Percentiles rank a stretch among this genome's conserved stretches.
phyloP scores from a whole-genome alignment of 768 basidiomycete genomes.

The Russula griseocarnosa region DNA sequence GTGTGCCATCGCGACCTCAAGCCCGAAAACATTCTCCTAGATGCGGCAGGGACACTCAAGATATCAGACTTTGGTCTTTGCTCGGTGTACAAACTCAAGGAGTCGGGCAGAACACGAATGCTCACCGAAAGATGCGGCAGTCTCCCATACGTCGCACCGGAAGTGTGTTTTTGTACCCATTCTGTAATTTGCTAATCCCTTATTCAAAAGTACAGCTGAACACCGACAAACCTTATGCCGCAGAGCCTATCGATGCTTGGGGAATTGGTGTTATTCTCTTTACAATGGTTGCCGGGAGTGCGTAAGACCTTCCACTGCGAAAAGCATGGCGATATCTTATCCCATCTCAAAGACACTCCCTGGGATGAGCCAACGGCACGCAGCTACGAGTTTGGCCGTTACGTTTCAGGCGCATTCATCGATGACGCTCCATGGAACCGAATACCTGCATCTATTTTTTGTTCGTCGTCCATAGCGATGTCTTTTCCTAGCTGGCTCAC shows the following conservation, averaged over 20 bases:
- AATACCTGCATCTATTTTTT: constrained; percentile 50
- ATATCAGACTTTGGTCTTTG: constrained; percentile 95
- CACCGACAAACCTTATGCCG: constrained; percentile 63
- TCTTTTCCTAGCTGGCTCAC: not conserved
- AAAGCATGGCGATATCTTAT: not conserved
- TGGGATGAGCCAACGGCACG: constrained; percentile 89
- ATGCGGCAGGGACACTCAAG: constrained; percentile 79
- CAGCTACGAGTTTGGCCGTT: constrained; percentile 80
- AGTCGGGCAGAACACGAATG: constrained; percentile 66
- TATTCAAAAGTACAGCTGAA: constrained; percentile 50
- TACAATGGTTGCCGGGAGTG: constrained; percentile 87
- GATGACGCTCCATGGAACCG: constrained; percentile 75
- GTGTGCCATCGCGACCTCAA: constrained; percentile 97
- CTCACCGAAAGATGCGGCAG: constrained; percentile 87
- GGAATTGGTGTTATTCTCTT: constrained; percentile 93
- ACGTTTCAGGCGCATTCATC: constrained; percentile 69
- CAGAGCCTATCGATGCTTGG: constrained; percentile 96
- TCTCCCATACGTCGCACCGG: constrained; percentile 91
- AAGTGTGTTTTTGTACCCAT: constrained; percentile 47
- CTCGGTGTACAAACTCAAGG: constrained; percentile 82
- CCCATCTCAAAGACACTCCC: constrained; percentile 70
- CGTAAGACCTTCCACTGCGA: constrained; percentile 33
- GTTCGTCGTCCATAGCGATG: constrained; percentile 45
- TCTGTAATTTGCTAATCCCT: constrained; percentile 1
- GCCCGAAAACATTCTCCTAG: constrained; percentile 90